Evolutionary conservation across 768 basidiomycete genomes (phyloP).

Genomic region (Trichaptum fuscoviolaceum): DNA sequence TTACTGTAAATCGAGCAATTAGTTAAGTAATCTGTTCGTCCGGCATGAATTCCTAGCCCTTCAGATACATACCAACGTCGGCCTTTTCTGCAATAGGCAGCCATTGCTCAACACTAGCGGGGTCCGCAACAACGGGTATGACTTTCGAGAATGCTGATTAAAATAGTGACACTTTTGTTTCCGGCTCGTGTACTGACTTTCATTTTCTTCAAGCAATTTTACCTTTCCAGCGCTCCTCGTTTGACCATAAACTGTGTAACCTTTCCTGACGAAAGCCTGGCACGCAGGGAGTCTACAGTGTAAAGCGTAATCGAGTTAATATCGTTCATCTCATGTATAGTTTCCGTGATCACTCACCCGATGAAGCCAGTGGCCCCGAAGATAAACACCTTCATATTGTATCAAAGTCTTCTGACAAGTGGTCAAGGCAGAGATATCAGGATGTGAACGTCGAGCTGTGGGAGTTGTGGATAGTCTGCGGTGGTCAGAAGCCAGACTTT

Average conservation of each 20-base stretch:
- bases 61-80: slow-evolving; percentile 20
- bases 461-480: too few species aligned
- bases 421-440: too few species aligned
- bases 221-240: slow-evolving; percentile 34
- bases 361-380: slow-evolving; percentile 8
- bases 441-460: too few species aligned
- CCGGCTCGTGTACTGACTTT: slow-evolving; percentile 28
- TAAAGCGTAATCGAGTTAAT: too few species aligned
- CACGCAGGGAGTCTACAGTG: slow-evolving; percentile 32
- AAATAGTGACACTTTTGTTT: neutral
- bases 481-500: too few species aligned
- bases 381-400: slow-evolving; percentile 23
- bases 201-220: slow-evolving; percentile 30
- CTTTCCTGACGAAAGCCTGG: slow-evolving; percentile 39
- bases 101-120: slow-evolving; percentile 21
- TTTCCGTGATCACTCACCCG: slow-evolving; percentile 21
- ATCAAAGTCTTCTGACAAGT: neutral
- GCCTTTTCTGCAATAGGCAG: slow-evolving; percentile 22
- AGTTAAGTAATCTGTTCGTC: neutral
- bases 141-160: slow-evolving; percentile 19
- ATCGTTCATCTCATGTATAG: too few species aligned
- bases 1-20: slow-evolving; percentile 13
- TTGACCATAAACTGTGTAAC: slow-evolving; percentile 41
- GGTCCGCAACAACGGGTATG: slow-evolving; percentile 31
- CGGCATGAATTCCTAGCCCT: neutral